Base-by-base conservation (phyloP, 441 rosid genomes). In the Melastoma candidum region DNA sequence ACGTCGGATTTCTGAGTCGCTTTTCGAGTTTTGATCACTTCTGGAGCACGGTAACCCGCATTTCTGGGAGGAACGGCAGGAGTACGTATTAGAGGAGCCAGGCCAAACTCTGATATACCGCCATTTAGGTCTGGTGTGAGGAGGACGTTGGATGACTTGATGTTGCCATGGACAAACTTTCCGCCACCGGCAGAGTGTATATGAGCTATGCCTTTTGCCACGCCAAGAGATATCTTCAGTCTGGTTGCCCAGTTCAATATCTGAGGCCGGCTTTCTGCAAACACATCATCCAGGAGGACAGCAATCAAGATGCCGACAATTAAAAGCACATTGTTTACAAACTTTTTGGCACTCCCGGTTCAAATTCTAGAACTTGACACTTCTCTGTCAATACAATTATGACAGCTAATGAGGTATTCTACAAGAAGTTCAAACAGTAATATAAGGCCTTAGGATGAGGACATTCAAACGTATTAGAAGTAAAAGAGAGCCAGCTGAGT, bases 41-140 rank as follows among this genome's bases (percentile, higher is more conserved):
- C 93, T 0, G 93, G 93, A 27, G 88, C 88, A 58, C 78, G 76
- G 68, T 81, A 84, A 4, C 88, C 93, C 56, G 74, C 69, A 66
- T 70, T 71, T 59, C 88, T 77, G 9, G 79, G 69, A 44, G 84
- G 80, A 43, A 71, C 63, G 2, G 74, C 64, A 50, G 77, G 81
- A 26, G 58, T 68, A 46, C 75, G 77, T 71, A 84, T 69, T 61
- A 84, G 25, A 17, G 88, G 76, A 57, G 81, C 75, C 61, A 79
- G 64, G 51, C 84, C 93, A 44, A 69, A 79, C 70, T 84, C 93
- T 6, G 88, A 79, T 47, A 81, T 73, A 69, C 79, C 74, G 27
- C 77, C 84, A 11, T 66, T 60, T 48, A 71, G 76, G 51, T 84
- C 88, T 52, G 73, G 72, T 1, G 63, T 59, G 56, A 84, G 80